Conservation (phyloP, 768 basidiomycete genomes). For the Suillus variegatus region DNA sequence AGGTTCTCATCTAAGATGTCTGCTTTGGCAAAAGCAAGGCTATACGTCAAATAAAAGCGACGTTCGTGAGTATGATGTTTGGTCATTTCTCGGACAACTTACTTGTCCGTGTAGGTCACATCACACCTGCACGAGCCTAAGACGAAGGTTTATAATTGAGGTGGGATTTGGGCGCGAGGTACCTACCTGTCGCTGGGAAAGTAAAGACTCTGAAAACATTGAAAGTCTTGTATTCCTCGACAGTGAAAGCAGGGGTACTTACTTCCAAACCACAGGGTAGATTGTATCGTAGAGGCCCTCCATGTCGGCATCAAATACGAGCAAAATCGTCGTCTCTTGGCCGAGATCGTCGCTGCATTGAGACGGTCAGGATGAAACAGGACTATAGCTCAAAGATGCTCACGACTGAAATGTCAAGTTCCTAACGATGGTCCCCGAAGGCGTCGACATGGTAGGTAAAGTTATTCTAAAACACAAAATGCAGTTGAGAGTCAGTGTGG, state of each 20-base stretch:
- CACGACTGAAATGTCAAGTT: constrained; percentile 1
- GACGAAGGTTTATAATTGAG: neutral
- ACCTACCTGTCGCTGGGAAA: neutral
- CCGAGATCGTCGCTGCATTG: neutral
- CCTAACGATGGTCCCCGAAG: neutral
- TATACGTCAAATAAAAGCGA: neutral
- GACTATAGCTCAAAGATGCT: neutral
- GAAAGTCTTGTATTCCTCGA: neutral
- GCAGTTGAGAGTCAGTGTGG: neutral
- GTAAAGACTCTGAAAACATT: neutral
- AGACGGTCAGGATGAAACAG: neutral
- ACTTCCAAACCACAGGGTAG: constrained; percentile 1
- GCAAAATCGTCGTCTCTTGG: neutral
- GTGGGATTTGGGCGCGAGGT: neutral
- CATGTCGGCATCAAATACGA: neutral
- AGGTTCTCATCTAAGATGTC: neutral
- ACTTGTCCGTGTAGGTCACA: neutral
- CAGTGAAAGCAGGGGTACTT: neutral
- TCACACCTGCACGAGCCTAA: neutral
- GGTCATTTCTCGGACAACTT: neutral
- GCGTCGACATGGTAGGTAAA: neutral
- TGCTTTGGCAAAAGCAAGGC: neutral
- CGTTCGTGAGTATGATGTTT: neutral
- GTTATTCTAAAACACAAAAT: neutral
- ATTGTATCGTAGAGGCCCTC: neutral